These are phyloP conservation scores for Globisporangium polare DNA, from an alignment of 352 stramenopile genomes.

Conservation along the genomic window DNA sequence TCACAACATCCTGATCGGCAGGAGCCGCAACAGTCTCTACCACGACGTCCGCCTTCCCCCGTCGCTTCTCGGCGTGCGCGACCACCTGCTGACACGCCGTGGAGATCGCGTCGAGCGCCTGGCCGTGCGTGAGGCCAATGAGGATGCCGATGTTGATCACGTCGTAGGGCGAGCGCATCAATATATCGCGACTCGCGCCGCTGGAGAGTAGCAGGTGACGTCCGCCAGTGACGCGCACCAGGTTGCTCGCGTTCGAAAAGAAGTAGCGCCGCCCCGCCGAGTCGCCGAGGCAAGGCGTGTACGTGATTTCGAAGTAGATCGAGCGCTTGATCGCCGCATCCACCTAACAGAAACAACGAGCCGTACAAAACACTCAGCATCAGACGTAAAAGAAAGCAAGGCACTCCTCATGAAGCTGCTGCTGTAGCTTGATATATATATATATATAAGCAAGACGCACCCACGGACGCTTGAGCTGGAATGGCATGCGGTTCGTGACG, in stretches of 20 bases:
- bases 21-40: conserved; percentile 13
- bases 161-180: conserved; percentile 79
- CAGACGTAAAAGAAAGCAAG: background rate
- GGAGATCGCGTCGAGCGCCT: conserved; percentile 64
- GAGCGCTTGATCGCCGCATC: conserved; percentile 62
- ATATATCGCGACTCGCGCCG: conserved; percentile 62
- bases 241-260: conserved; percentile 79
- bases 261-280: conserved; percentile 78
- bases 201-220: conserved; percentile 73
- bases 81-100: conserved; percentile 52
- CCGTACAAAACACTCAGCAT: background rate
- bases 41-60: conserved; percentile 43
- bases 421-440: background rate
- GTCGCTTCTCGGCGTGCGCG: conserved; percentile 52
- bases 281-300: conserved; percentile 71
- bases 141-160: conserved; percentile 77
- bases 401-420: background rate
- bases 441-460: conserved; percentile 20
- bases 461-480: conserved; percentile 73
- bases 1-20: conserved; percentile 29
- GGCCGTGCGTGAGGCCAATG: conserved; percentile 61
- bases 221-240: conserved; percentile 68
- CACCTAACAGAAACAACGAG: conserved; percentile 31
- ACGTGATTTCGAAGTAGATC: conserved; percentile 81
- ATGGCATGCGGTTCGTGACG: conserved; percentile 70